Base-by-base conservation (phyloP, 805 yeast genomes). In the Yamadazyma sp. region DNA sequence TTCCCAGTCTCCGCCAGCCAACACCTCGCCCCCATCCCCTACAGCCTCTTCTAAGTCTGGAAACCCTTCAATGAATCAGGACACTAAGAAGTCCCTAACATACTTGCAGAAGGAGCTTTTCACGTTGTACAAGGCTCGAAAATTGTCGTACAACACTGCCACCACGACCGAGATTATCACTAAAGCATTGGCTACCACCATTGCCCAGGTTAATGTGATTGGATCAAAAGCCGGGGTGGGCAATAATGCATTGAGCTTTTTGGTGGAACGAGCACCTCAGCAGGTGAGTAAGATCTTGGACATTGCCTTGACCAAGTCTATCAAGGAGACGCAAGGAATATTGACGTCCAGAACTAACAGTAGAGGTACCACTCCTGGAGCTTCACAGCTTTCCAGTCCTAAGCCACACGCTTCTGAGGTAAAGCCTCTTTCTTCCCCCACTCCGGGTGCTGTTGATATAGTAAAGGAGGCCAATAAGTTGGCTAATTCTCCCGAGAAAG, bases 171-270 rank as follows among this genome's bases (percentile, higher is more conserved):
- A 80, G 42, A 79, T 89, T 38, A 69, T 90, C 49, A 90, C 96
- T 6, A 89, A 85, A 50, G 96, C 96, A 1, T 70, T 90, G 48
- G 96, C 96, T 3, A 84, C 90, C 68, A 91, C 96, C 0, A 88
- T 90, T 45, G 91, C 95, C 8, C 93, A 85, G 57, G 91, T 85
- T 7, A 83, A 84, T 41, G 90, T 82, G 48, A 90, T 90, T 6
- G 95, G 95, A 0, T 86, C 89, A 50, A 81, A 80, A 49, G 86
- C 84, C 24, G 90, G 93, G 12, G 81, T 85, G 42, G 78, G 80
- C 1, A 86, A 88, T 14, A 84, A 84, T 50, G 90, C 93, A 4
- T 64, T 85, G 44, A 79, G 84, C 10, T 83, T 86, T 21, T 70
- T 83, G 52, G 86, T 84, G 51, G 91, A 85, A 40, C 81, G 80